Conservation (phyloP, 176 grass and related monocot genomes). For the Avena insularis region DNA sequence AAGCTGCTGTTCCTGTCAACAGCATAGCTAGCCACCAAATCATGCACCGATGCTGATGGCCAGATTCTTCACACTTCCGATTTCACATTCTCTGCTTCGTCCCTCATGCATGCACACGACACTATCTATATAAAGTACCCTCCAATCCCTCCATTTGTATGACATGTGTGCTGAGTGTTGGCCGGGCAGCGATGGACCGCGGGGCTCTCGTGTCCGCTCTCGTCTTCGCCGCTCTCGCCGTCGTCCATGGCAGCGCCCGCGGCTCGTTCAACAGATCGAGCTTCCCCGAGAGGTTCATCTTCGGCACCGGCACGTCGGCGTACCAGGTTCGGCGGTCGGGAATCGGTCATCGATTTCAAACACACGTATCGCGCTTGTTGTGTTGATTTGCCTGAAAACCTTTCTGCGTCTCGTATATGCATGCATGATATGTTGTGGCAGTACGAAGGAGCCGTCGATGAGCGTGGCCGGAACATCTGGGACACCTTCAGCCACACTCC, state of each 20-base stretch:
- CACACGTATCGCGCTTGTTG: too few relatives aligned
- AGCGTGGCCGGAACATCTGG: slow-evolving; percentile 63
- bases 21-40: too few relatives aligned
- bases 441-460: slow-evolving; percentile 57
- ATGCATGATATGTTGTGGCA: background rate
- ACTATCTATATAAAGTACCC: background rate
- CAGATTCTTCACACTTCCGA: too few relatives aligned
- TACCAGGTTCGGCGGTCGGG: too few relatives aligned
- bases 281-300: slow-evolving; percentile 58
- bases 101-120: background rate
- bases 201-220: background rate
- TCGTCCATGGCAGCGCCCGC: slow-evolving; percentile 4
- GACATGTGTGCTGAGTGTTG: background rate
- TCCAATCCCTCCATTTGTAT: background rate
- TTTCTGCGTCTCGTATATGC: too few relatives aligned
- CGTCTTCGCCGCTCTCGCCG: slow-evolving; percentile 5
- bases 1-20: too few relatives aligned
- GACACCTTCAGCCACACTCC: slow-evolving; percentile 57
- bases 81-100: background rate
- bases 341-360: too few relatives aligned
- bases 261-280: slow-evolving; percentile 42
- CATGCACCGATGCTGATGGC: too few relatives aligned
- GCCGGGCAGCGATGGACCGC: background rate
- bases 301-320: slow-evolving; percentile 53
- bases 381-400: too few relatives aligned